Base-by-base conservation (phyloP, 768 basidiomycete genomes). In the Piloderma croceum region DNA sequence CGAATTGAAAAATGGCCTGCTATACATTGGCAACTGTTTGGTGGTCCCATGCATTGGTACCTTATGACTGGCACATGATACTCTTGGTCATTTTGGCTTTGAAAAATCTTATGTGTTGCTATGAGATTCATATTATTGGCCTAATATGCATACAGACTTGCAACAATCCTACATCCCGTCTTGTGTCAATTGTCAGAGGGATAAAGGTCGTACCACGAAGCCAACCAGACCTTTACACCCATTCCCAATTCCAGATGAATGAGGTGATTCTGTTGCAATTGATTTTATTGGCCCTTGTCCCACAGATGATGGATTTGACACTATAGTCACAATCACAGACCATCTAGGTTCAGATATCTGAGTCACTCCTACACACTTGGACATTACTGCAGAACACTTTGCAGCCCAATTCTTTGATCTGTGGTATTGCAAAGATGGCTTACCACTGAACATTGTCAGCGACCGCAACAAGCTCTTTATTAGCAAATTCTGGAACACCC, bases 231-330 rank as follows among this genome's bases (percentile, higher is more conserved):
- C 61, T 0, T 38, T 67, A 2, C 45, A 41, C 29, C 46, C 49
- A 5, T 27, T 49, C 9, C 45, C 43, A 3, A 25, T 49, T n/a
- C 38, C 39, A 1, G 39, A 38, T 21, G 21, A 22, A 1, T 20
- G 37, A 13, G 41, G 47, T 0, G 36, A 48, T 0, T 60, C 54
- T 0, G 42, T 71, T 0, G 54, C 53, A 0, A 53, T 69, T 6
- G 59, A 68, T 38, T 68, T 68, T 34, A 46, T 69, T 9, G 64
- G 65, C 0, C 67, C 62, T 0, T 36, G 67, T 0, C 65, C 62
- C 0, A 32, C 40, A 3, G 62, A 67, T 12, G 15, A 54, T 1
- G 62, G 62, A 0, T 58, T 20, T 33, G 46, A 65, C 23, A 53
- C 38, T 20, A 39, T 64, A 2, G 15, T 52, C 0, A 54, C 53